Percentiles rank a stretch among this genome's conserved stretches.
These are phyloP conservation scores for Nemania serpens DNA, from an alignment of 2,329 filamentous ascomycete genomes.

Conservation along the genomic window DNA sequence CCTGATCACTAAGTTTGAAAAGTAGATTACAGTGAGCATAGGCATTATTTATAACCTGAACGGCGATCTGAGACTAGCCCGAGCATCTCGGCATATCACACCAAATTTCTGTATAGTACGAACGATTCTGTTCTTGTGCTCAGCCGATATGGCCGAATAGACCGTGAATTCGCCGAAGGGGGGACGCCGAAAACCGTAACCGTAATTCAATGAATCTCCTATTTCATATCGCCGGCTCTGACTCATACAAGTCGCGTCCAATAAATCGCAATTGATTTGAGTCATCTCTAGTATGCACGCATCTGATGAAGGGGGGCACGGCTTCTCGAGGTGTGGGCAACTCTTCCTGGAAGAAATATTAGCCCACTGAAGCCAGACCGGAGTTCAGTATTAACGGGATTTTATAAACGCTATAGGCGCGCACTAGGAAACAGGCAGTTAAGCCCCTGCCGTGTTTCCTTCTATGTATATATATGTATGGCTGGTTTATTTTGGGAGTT, in stretches of 20 bases:
- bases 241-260: background rate
- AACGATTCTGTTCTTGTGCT: background rate
- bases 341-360: too few species aligned
- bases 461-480: too few species aligned
- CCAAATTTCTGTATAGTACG: background rate
- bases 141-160: constrained; percentile 20
- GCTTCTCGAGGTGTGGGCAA: background rate
- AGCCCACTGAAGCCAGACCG: too few species aligned
- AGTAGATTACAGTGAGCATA: background rate
- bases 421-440: too few species aligned
- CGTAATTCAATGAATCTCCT: background rate
- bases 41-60: constrained; percentile 8
- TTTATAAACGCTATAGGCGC: too few species aligned
- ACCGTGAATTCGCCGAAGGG: constrained; percentile 22
- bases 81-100: constrained; percentile 14
- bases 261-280: background rate
- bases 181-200: background rate
- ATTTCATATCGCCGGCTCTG: background rate
- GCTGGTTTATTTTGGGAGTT: too few species aligned
- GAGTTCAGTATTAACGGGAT: too few species aligned
- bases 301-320: background rate
- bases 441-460: too few species aligned
- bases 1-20: background rate
- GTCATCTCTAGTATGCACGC: background rate
- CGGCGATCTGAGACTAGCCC: background rate